These are phyloP conservation scores for Blastocystis sp. DNA, from an alignment of 352 stramenopile genomes.

Conservation along the genomic window DNA sequence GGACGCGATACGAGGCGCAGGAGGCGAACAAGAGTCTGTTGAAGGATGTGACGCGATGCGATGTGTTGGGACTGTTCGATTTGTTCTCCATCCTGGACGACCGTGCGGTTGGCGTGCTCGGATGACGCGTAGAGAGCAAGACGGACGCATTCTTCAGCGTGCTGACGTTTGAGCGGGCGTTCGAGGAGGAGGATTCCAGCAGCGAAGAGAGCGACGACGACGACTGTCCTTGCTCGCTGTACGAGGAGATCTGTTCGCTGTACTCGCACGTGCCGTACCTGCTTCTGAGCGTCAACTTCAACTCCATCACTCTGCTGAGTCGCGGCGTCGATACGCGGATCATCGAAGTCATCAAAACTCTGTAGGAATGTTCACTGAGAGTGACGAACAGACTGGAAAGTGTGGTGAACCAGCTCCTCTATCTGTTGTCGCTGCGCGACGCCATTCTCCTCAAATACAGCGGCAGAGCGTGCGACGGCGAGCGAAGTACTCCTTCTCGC, in stretches of 20 bases:
- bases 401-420: background rate
- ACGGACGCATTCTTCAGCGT: background rate
- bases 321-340: background rate
- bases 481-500: background rate
- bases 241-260: background rate
- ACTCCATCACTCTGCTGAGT: background rate
- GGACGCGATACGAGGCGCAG: background rate
- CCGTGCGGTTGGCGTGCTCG: background rate
- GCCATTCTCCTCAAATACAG: background rate
- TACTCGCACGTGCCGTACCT: background rate
- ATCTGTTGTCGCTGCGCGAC: background rate
- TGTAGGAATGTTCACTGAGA: background rate
- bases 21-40: background rate
- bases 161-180: background rate
- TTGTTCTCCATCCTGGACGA: background rate
- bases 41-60: background rate
- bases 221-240: background rate
- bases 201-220: background rate
- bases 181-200: background rate
- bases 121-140: background rate
- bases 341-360: background rate
- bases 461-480: background rate
- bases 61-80: background rate
- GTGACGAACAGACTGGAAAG: background rate
- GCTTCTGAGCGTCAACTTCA: background rate